Evolutionary conservation across 2,329 filamentous ascomycete genomes (phyloP), one percentile per base, ranked within the genome.

Genomic region (Phyllosticta citribraziliensis): DNA sequence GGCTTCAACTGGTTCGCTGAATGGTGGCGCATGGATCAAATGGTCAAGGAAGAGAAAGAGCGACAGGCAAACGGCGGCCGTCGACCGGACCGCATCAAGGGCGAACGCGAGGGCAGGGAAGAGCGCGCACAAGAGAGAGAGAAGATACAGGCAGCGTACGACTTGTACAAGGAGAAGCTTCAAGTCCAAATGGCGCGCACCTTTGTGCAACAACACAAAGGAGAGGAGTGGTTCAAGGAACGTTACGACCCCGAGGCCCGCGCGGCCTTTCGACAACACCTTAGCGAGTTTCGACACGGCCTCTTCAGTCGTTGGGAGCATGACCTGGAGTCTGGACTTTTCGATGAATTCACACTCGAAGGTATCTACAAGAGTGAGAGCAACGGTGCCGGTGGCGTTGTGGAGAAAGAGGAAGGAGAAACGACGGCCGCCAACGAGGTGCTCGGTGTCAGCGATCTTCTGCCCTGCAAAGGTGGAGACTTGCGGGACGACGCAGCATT

Each of bases 191-290:
- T 96, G 88, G 92, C 94, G 0, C 86, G 91, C 65, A 80, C 84
- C 1, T 99, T 99, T 72, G 94, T 99, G 52, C 84, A 88, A 56
- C 88, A 91, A 67, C 94, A 99, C 75, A 96, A 96, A 72, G 86
- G 86, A 52, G 94, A 99, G 73, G 93, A 99, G 72, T 99, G 94
- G 94, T 99, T 99, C 77, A 90, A 88, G 67, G 94, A 99, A 75
- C 87, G 91, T 71, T 99, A 99, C 68, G 87, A 95, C 30, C 84
- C 90, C 0, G 90, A 94, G 66, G 85, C 93, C 60, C 82, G 89
- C 58, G 87, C 92, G 66, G 81, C 83, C 1, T 84, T 97, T 69
- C 86, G 88, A 61, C 78, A 80, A 63, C 88, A 90, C 68, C 78
- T 97, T 58, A 88, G 88, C 73, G 88, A 91, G 55, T 91, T 89